Evolutionary conservation across 148 eudicot species (phyloP).

Genomic region (Polygonum maritimum): DNA sequence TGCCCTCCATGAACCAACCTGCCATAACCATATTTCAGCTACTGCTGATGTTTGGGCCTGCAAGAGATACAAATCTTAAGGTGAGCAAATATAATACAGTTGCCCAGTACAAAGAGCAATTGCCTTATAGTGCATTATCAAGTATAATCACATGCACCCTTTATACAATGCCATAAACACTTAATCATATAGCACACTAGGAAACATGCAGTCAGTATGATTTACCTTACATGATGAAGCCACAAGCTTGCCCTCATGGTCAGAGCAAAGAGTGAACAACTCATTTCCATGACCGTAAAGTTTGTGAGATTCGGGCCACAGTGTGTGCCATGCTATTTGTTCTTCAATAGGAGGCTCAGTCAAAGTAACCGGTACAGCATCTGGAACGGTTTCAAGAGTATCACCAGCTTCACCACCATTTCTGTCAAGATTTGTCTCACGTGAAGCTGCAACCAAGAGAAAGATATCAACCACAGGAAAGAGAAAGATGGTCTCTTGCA

Average conservation of each 20-base stretch:
- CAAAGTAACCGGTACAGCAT: slow-evolving; percentile 79
- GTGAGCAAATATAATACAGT: neutral
- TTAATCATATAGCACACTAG: neutral
- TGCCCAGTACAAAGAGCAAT: neutral
- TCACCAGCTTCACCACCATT: slow-evolving; percentile 50
- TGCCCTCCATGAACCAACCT: slow-evolving; percentile 94
- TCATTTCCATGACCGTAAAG: slow-evolving; percentile 99
- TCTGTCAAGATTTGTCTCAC: slow-evolving; percentile 31
- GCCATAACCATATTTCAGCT: slow-evolving; percentile 98
- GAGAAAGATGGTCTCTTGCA: neutral
- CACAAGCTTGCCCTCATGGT: slow-evolving; percentile 74
- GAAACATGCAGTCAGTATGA: neutral
- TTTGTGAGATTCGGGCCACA: slow-evolving; percentile 95
- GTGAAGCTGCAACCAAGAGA: slow-evolving; percentile 33
- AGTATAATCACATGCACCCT: no score
- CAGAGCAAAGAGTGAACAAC: slow-evolving; percentile 71
- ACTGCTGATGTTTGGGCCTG: slow-evolving; percentile 85
- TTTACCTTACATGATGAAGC: slow-evolving; percentile 96
- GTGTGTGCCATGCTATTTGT: slow-evolving; percentile 85
- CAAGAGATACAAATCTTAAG: slow-evolving; percentile 7
- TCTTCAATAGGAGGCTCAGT: slow-evolving; percentile 97
- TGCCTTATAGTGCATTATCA: no score
- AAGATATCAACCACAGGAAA: neutral
- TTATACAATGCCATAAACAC: neutral
- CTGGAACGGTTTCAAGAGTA: slow-evolving; percentile 87